Evolutionary conservation across 805 yeast species (phyloP), one percentile per base, ranked within the genome.

Genomic region (Candida nitratophila): DNA sequence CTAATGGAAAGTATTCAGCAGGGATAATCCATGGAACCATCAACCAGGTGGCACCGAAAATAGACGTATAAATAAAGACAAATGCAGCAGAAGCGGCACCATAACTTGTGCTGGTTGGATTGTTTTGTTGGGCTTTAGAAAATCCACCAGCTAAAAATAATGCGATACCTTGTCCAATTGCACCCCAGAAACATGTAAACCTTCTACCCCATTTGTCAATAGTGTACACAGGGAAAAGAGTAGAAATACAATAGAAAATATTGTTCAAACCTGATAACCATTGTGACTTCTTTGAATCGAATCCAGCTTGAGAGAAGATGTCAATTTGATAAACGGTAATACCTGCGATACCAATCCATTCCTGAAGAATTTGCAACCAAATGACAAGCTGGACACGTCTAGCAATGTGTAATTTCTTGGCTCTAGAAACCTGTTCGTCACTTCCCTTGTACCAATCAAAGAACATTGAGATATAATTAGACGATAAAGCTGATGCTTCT

Each of bases 281-380:
- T 37, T 61, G 49, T 50, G 67, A 63, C 39, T 66, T 63, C 29
- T 60, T 56, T 29, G 65, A 51, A 33, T 36, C 37, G 29, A 42
- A 50, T 20, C 59, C 57, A 9, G 59, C 57, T 39, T 49, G 51
- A 3, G 51, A 67, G 48, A 65, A 71, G 51, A 66, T 68, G 41
- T 71, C 70, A 42, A 70, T 73, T 69, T 49, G 56, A 40, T 56
- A 56, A 47, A 45, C 60, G 5, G 60, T 56, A 40, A 56, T 54
- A 47, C 73, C 69, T 47, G 71, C 75, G 50, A 70, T 72, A 48
- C 76, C 79, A 42, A 70, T 64, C 65, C 66, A 63, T 46, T 64
- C 66, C 49, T 64, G 69, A 46, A 64, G 41, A 40, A 64, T 59
- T 48, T 61, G 66, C 42, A 63, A 52, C 67, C 65, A 59, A 45